These are phyloP conservation scores for Bothriochloa decipiens DNA, from an alignment of 176 grass and related monocot species.

Conservation along the genomic window DNA sequence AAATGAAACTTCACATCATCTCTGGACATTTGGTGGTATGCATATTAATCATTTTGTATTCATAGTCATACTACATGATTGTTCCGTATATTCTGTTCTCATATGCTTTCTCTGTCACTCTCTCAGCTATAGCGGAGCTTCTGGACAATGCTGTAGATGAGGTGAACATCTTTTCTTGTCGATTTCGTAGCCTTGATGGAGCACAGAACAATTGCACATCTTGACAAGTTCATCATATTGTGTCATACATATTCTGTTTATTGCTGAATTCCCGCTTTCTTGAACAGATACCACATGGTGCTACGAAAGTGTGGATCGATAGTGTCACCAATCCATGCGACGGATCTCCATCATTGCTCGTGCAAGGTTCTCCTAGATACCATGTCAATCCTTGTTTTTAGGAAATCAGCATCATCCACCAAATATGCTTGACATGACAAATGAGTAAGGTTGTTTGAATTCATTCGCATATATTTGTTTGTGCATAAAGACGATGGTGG, in stretches of 20 bases:
- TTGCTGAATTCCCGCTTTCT: background rate
- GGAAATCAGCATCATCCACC: background rate
- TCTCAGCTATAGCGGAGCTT: conserved; percentile 43
- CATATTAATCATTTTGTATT: background rate
- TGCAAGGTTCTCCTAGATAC: conserved; percentile 49
- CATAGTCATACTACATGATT: background rate
- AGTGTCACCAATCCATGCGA: conserved; percentile 36
- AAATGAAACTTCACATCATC: conserved; percentile 35
- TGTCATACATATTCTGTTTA: background rate
- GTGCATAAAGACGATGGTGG: conserved; percentile 52
- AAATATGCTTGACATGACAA: background rate
- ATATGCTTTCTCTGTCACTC: background rate
- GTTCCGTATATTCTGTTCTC: background rate
- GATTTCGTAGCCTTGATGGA: background rate
- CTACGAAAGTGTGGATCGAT: conserved; percentile 57
- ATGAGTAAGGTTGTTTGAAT: background rate
- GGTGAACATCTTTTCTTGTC: conserved; percentile 15
- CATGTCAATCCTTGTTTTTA: background rate
- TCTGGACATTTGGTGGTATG: conserved; percentile 48
- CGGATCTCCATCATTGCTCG: conserved; percentile 43
- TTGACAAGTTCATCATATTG: no score
- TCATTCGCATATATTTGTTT: background rate
- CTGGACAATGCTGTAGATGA: conserved; percentile 52
- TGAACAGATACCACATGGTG: conserved; percentile 52
- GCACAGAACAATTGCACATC: background rate